Percentiles rank a stretch among this genome's conserved stretches.
Evolutionary conservation across 495 filamentous ascomycete species (phyloP).

Genomic region (Apodospora peruviana): DNA sequence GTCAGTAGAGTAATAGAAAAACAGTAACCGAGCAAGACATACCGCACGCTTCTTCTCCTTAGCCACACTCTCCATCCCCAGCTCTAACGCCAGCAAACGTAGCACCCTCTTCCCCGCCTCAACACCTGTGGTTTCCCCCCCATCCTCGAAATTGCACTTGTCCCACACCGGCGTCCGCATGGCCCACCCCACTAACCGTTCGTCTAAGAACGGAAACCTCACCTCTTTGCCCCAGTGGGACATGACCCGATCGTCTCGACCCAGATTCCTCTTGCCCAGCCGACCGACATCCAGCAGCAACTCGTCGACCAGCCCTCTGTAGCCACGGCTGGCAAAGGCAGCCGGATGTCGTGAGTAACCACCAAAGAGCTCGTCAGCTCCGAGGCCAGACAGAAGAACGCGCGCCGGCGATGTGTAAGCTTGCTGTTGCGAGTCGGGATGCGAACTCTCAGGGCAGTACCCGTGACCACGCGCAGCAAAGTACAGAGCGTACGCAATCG

Average conservation of each 20-base stretch:
- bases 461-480: slow-evolving; percentile 84
- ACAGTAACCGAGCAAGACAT: too few species aligned
- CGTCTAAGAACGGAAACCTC: slow-evolving; percentile 89
- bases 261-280: slow-evolving; percentile 88
- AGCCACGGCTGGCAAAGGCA: slow-evolving; percentile 63
- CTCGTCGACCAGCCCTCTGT: slow-evolving; percentile 69
- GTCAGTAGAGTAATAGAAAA: too few species aligned
- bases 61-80: slow-evolving; percentile 67
- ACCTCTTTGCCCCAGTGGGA: slow-evolving; percentile 86
- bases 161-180: slow-evolving; percentile 66
- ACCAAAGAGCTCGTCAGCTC: slow-evolving; percentile 93
- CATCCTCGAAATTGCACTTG: slow-evolving; percentile 73
- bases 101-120: slow-evolving; percentile 79
- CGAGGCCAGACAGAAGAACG: slow-evolving; percentile 85
- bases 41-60: slow-evolving; percentile 87
- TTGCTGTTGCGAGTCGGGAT: slow-evolving; percentile 9
- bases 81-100: slow-evolving; percentile 66
- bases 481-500: slow-evolving; percentile 89
- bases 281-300: slow-evolving; percentile 80
- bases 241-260: slow-evolving; percentile 87
- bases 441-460: slow-evolving; percentile 18
- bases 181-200: slow-evolving; percentile 76
- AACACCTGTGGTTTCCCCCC: slow-evolving; percentile 38
- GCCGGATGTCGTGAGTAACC: slow-evolving; percentile 83
- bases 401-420: slow-evolving; percentile 67